A percentile compares a stretch with the other conserved stretches of the same genome.
phyloP scores from a whole-genome alignment of 371 early-diverging fungal species.

The Mortierella sp. region DNA sequence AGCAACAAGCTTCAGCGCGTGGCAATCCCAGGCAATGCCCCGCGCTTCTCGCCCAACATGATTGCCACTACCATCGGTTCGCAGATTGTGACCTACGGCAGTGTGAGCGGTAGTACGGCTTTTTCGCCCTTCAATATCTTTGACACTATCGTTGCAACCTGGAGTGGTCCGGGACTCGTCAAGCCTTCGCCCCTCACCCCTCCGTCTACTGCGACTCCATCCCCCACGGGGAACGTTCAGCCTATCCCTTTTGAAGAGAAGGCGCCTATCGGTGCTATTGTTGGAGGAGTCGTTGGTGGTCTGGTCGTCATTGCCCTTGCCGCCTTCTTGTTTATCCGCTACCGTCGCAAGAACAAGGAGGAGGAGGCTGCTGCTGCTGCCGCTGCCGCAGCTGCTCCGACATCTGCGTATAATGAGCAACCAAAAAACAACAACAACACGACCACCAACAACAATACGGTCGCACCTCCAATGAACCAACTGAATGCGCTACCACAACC shows the following conservation, averaged over 20 bases:
- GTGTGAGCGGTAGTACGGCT: not conserved
- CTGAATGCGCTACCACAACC: not conserved
- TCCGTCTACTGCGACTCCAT: not conserved
- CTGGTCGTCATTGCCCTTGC: constrained; percentile 36
- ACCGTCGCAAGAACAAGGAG: constrained; percentile 18
- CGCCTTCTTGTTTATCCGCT: constrained; percentile 38
- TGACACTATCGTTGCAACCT: constrained; percentile 20
- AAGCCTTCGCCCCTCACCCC: constrained; percentile 5
- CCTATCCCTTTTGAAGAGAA: not conserved
- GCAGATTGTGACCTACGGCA: constrained; percentile 32
- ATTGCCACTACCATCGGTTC: constrained; percentile 17
- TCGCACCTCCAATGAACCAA: not conserved
- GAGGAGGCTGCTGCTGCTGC: not conserved
- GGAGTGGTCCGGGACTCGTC: constrained; percentile 43
- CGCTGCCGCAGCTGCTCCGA: not conserved
- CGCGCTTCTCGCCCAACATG: constrained; percentile 29
- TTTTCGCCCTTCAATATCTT: constrained; percentile 28
- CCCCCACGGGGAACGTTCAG: not conserved
- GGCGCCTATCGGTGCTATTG: constrained; percentile 32
- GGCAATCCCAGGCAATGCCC: constrained; percentile 30
- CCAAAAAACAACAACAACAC: not conserved
- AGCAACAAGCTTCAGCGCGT: constrained; percentile 24
- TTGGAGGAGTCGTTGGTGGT: constrained; percentile 48
- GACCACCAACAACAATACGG: not conserved
- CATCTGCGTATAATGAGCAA: not conserved